Percentiles rank a stretch among this genome's conserved stretches.
phyloP scores from a whole-genome alignment of 225 moss, liverwort and hornwort species.

The Antitrichia curtipendula region DNA sequence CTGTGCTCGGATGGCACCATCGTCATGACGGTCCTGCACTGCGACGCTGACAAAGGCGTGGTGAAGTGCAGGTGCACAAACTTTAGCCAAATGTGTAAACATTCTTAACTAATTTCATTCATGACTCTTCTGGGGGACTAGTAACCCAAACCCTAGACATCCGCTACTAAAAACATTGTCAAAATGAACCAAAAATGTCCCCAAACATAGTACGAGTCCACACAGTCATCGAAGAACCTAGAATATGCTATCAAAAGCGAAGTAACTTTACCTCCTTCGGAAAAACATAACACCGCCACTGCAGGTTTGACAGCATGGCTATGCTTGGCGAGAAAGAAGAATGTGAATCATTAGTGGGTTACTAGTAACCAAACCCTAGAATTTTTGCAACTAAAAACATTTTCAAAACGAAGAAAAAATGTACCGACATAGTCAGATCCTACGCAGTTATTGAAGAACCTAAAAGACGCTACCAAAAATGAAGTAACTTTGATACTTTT shows the following conservation, averaged over 20 bases:
- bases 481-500: not conserved
- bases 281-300: not conserved
- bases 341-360: conserved; percentile 13
- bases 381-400: not conserved
- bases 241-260: not conserved
- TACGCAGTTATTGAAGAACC: not conserved
- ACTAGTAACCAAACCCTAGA: not conserved
- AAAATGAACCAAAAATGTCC: not conserved
- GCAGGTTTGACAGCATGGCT: conserved; percentile 57
- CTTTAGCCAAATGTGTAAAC: not conserved
- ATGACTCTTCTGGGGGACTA: not conserved
- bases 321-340: conserved; percentile 74
- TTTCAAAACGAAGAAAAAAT: not conserved
- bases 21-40: conserved; percentile 51
- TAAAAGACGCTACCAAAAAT: not conserved
- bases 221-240: not conserved
- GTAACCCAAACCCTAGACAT: not conserved
- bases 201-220: not conserved
- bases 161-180: not conserved
- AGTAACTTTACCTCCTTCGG: not conserved
- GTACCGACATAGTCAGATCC: not conserved
- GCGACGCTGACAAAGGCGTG: conserved; percentile 33
- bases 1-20: conserved; percentile 79
- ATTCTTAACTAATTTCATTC: not conserved
- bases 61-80: conserved; percentile 38